Conservation (phyloP, 202 grass and related monocot genomes). For the Zoysia matrella region DNA sequence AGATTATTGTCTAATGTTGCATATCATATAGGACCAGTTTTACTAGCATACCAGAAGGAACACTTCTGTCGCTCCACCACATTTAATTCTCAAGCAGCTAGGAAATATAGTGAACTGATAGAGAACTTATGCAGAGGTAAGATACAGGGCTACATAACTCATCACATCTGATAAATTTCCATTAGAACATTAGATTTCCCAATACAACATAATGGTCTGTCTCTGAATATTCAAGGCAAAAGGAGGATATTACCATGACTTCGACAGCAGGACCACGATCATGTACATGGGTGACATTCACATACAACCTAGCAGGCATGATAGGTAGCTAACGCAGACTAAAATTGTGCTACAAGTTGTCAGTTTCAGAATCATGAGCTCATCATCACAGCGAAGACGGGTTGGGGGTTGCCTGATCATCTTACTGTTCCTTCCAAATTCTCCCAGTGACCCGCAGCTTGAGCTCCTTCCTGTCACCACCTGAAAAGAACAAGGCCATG, state of each 20-base stretch:
- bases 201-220: conserved; percentile 42
- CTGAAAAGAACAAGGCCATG: too few species aligned
- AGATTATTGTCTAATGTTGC: too few species aligned
- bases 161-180: conserved; percentile 37
- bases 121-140: neutral
- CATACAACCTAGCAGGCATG: conserved; percentile 16
- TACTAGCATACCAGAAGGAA: neutral
- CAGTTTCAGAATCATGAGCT: conserved; percentile 24
- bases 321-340: conserved; percentile 20
- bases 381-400: neutral
- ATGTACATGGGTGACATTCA: conserved; percentile 24
- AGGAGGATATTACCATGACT: conserved; percentile 27
- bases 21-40: too few species aligned
- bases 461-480: too few species aligned
- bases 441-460: conserved; percentile 72
- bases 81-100: conserved; percentile 5
- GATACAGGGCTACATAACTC: conserved; percentile 10
- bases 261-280: conserved; percentile 23
- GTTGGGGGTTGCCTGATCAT: neutral
- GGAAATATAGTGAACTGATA: conserved; percentile 2
- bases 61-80: conserved; percentile 3
- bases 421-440: conserved; percentile 93
- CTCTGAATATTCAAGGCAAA: conserved; percentile 30
- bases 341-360: neutral
- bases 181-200: conserved; percentile 12